Evolutionary conservation across 1,284 basidiomycete species (phyloP).

Genomic region (Cryptococcus sp.): DNA sequence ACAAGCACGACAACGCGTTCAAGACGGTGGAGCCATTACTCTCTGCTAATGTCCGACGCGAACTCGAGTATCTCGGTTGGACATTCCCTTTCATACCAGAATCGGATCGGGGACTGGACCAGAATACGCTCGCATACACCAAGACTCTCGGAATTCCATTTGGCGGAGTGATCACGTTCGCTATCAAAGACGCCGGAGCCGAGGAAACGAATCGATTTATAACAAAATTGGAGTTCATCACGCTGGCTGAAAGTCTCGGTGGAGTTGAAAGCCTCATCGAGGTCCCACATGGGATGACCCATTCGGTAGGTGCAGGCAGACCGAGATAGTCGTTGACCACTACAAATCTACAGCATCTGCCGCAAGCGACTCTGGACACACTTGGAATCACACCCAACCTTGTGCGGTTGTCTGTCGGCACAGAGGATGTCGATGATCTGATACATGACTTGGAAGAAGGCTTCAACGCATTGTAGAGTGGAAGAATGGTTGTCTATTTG

Average conservation of each 20-base stretch:
- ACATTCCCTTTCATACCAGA: constrained; percentile 38
- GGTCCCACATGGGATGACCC: constrained; percentile 78
- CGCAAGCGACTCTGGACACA: constrained; percentile 65
- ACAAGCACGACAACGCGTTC: constrained; percentile 64
- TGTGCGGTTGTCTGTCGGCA: constrained; percentile 79
- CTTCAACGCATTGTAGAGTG: constrained; percentile 53
- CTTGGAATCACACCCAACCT: constrained; percentile 82
- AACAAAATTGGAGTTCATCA: constrained; percentile 68
- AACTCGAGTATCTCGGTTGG: constrained; percentile 60
- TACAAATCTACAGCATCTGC: constrained; percentile 58
- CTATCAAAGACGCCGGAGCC: constrained; percentile 60
- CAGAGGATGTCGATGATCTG: constrained; percentile 85
- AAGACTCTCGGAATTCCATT: constrained; percentile 65
- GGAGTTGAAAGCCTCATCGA: constrained; percentile 90
- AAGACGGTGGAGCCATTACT: constrained; percentile 64
- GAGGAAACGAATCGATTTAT: constrained; percentile 62
- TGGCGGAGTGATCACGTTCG: constrained; percentile 62
- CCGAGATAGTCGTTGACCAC: background rate
- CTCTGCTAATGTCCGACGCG: constrained; percentile 68
- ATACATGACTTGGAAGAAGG: constrained; percentile 73
- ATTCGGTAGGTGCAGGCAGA: constrained; percentile 31
- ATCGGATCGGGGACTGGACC: constrained; percentile 12
- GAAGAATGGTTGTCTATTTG: background rate
- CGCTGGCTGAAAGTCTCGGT: constrained; percentile 85
- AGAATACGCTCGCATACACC: constrained; percentile 23